Conservation (phyloP, 441 rosid genomes). For the Raphanus hybrid region DNA sequence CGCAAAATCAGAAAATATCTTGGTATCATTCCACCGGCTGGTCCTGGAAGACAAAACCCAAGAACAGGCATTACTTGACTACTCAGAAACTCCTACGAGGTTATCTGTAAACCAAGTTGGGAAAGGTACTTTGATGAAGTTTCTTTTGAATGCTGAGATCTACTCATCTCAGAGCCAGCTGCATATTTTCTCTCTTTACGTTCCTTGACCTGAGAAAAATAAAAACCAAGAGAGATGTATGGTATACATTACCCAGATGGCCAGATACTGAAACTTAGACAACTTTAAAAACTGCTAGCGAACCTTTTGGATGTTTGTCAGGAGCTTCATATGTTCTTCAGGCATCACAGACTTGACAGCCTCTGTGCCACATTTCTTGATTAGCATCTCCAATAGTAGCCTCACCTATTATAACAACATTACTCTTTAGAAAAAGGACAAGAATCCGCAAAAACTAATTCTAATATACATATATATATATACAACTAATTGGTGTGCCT, state of each 20-base stretch:
- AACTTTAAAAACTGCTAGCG: constrained; percentile 15
- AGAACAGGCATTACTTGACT: constrained; percentile 21
- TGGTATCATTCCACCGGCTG: constrained; percentile 95
- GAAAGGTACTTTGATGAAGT: constrained; percentile 75
- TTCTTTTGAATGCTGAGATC: constrained; percentile 73
- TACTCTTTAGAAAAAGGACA: constrained; percentile 11
- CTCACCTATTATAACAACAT: constrained; percentile 63
- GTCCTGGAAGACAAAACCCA: constrained; percentile 51
- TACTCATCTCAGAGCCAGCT: constrained; percentile 63
- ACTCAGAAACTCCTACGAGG: constrained; percentile 21
- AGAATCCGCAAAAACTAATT: neutral
- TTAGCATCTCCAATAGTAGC: constrained; percentile 93
- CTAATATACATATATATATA: no score
- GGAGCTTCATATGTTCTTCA: constrained; percentile 93
- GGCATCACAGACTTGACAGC: constrained; percentile 99
- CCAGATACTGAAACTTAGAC: constrained; percentile 14
- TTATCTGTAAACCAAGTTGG: constrained; percentile 19
- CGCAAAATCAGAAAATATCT: constrained; percentile 82
- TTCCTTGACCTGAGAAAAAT: constrained; percentile 75
- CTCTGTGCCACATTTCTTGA: constrained; percentile 87
- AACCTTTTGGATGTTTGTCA: constrained; percentile 92
- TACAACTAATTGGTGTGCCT: no score
- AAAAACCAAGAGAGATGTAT: constrained; percentile 30
- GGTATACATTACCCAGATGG: constrained; percentile 26
- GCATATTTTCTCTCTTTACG: constrained; percentile 74